A percentile compares a stretch with the other conserved stretches of the same genome.
phyloP scores from a whole-genome alignment of 768 basidiomycete genomes.

The Serendipita sp. region DNA sequence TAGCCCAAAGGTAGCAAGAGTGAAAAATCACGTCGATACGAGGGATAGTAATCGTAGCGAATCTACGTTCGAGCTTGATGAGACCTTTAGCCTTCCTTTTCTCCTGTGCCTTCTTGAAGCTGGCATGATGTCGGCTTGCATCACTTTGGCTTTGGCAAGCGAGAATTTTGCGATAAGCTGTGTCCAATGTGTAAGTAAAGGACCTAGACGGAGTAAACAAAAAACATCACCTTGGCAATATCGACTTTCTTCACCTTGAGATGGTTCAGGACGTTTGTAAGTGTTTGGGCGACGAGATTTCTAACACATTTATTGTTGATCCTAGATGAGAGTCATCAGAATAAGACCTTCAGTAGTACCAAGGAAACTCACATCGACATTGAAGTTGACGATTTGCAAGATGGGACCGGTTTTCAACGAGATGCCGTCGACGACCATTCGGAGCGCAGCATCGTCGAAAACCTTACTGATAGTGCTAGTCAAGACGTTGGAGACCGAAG shows the following conservation, averaged over 20 bases:
- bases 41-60: slow-evolving; percentile 85
- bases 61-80: slow-evolving; percentile 91
- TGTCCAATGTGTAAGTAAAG: not conserved
- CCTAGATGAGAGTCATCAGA: slow-evolving; percentile 30
- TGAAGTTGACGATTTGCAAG: slow-evolving; percentile 97
- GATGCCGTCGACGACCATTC: slow-evolving; percentile 91
- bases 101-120: slow-evolving; percentile 56
- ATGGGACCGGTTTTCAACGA: slow-evolving; percentile 58
- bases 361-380: slow-evolving; percentile 51
- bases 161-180: slow-evolving; percentile 78
- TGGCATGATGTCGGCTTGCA: slow-evolving; percentile 87
- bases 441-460: slow-evolving; percentile 88
- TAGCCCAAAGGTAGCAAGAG: slow-evolving; percentile 97
- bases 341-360: not conserved
- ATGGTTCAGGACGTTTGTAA: slow-evolving; percentile 94
- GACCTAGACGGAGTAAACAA: slow-evolving; percentile 3
- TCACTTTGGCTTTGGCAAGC: slow-evolving; percentile 89
- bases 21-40: slow-evolving; percentile 99
- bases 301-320: slow-evolving; percentile 99
- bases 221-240: slow-evolving; percentile 50
- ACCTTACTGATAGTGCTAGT: slow-evolving; percentile 84
- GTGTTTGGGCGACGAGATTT: slow-evolving; percentile 81
- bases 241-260: slow-evolving; percentile 94
- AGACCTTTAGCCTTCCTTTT: slow-evolving; percentile 67
- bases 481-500: slow-evolving; percentile 92